Evolutionary conservation across 768 basidiomycete genomes (phyloP).

Genomic region (Mycena floridula): DNA sequence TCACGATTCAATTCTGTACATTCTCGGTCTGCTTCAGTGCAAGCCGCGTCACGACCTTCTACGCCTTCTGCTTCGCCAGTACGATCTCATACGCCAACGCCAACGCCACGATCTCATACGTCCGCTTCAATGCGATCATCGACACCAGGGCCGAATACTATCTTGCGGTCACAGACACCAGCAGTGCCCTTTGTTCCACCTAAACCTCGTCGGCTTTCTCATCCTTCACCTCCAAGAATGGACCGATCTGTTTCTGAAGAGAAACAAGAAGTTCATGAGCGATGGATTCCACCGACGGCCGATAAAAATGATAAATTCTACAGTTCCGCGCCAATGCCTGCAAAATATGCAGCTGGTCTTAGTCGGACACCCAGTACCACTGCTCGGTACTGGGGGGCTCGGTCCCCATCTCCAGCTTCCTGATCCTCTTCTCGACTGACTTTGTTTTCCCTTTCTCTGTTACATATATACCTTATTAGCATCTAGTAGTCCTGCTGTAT

Average conservation of each 20-base stretch:
- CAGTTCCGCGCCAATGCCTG: no score
- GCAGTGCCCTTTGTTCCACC: constrained; percentile 18
- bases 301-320: no score
- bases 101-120: constrained; percentile 23
- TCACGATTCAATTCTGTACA: constrained; percentile 50
- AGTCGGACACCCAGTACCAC: no score
- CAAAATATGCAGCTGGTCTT: no score
- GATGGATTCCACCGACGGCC: constrained; percentile 63
- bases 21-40: constrained; percentile 48
- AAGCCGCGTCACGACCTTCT: constrained; percentile 22
- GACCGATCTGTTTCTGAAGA: constrained; percentile 60
- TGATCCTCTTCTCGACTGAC: constrained; percentile 1
- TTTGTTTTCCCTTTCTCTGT: constrained; percentile 15
- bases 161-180: constrained; percentile 20
- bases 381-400: no score
- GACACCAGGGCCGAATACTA: background rate
- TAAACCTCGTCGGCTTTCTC: constrained; percentile 42
- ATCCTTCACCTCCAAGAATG: constrained; percentile 52
- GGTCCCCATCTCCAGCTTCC: constrained; percentile 5
- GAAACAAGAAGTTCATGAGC: constrained; percentile 55
- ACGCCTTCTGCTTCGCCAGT: constrained; percentile 12
- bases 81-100: constrained; percentile 11
- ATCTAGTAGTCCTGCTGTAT: background rate
- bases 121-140: constrained; percentile 18
- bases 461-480: constrained; percentile 19